These are phyloP conservation scores for Pseudodiploospora longispora DNA, from an alignment of 2,329 filamentous ascomycete genomes.

Conservation along the genomic window DNA sequence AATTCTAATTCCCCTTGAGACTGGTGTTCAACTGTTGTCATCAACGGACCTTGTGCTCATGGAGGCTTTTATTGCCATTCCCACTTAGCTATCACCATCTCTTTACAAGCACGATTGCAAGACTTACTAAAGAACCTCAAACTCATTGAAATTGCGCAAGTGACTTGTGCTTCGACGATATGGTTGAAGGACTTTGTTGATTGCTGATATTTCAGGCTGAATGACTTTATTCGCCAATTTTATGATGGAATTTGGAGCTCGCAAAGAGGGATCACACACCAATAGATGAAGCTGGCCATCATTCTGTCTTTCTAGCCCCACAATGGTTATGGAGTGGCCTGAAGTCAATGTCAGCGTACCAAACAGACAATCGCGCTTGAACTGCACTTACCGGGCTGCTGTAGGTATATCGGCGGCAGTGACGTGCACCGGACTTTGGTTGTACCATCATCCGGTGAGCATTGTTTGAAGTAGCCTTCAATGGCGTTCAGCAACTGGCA, in stretches of 20 bases:
- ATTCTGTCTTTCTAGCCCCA: constrained; percentile 67
- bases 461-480: constrained; percentile 65
- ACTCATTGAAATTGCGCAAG: constrained; percentile 62
- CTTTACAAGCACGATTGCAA: too few relatives aligned
- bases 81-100: too few relatives aligned
- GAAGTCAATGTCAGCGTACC: neutral
- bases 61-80: neutral
- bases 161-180: constrained; percentile 67
- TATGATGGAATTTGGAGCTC: constrained; percentile 55
- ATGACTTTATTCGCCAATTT: constrained; percentile 46
- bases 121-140: constrained; percentile 67
- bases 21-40: too few relatives aligned
- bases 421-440: constrained; percentile 62
- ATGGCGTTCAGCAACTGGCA: constrained; percentile 57
- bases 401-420: constrained; percentile 81
- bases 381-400: constrained; percentile 56
- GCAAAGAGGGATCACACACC: constrained; percentile 83
- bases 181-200: constrained; percentile 48
- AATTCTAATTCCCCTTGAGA: neutral
- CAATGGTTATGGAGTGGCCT: constrained; percentile 85
- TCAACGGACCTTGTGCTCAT: neutral
- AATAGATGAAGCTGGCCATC: constrained; percentile 62
- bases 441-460: constrained; percentile 29
- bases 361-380: neutral
- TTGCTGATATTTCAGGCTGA: constrained; percentile 30